Percentiles rank a stretch among this genome's conserved stretches.
phyloP scores from a whole-genome alignment of 805 yeast genomes.

The Phaffomyces antillensis region DNA sequence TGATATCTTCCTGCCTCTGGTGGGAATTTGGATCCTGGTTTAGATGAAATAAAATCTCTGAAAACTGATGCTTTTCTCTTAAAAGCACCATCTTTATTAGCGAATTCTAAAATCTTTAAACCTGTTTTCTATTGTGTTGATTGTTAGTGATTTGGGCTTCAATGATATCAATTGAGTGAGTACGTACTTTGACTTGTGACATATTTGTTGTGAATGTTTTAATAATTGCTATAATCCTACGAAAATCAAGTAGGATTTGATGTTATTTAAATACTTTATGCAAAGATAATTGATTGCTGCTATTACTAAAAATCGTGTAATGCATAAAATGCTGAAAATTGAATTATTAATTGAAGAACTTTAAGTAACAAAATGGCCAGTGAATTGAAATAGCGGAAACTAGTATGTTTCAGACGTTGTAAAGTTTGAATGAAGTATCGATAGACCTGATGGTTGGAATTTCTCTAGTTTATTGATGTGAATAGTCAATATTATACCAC shows the following conservation, averaged over 20 bases:
- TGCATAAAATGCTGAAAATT: not conserved
- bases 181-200: slow-evolving; percentile 10
- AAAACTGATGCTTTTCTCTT: slow-evolving; percentile 51
- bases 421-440: no score
- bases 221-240: not conserved
- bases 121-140: slow-evolving; percentile 10
- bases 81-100: slow-evolving; percentile 46
- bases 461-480: no score
- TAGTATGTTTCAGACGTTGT: no score
- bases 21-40: slow-evolving; percentile 52
- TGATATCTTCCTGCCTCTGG: slow-evolving; percentile 83
- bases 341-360: no score
- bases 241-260: not conserved
- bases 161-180: not conserved
- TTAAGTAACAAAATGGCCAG: no score
- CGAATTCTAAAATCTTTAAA: slow-evolving; percentile 41
- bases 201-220: not conserved
- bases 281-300: not conserved
- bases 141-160: slow-evolving; percentile 1
- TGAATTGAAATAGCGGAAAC: no score
- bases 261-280: not conserved
- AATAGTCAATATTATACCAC: no score
- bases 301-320: not conserved
- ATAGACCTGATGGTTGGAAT: no score
- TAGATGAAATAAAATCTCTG: slow-evolving; percentile 53